Conservation (phyloP, 139 green algal species). For the Chlamydomonas asymmetrica region DNA sequence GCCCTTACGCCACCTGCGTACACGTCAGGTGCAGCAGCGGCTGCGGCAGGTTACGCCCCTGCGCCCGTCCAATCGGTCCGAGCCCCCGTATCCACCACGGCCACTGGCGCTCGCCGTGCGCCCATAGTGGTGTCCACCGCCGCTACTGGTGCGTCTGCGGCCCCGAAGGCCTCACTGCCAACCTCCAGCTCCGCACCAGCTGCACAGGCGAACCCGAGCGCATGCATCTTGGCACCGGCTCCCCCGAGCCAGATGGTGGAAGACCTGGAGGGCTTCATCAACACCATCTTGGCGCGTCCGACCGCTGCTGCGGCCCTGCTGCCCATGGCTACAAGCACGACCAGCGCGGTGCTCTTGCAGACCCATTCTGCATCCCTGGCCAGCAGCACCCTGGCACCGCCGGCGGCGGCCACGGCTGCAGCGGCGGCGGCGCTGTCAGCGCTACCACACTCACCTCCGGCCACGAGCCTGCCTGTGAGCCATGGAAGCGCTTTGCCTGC, state of each 20-base stretch:
- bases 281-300: constrained; percentile 19
- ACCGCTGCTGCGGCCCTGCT: no score
- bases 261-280: constrained; percentile 30
- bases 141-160: neutral
- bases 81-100: neutral
- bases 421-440: no score
- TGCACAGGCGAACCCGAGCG: neutral
- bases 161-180: neutral
- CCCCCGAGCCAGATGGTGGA: constrained; percentile 16
- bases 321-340: no score
- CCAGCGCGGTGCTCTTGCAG: no score
- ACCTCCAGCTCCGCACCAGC: neutral
- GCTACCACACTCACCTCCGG: no score
- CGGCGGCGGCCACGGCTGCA: neutral
- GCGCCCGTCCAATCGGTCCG: neutral
- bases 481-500: neutral
- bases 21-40: neutral
- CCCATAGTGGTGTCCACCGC: neutral
- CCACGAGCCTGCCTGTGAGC: no score
- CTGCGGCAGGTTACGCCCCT: neutral
- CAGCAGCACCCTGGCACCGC: neutral
- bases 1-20: no score
- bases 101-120: neutral
- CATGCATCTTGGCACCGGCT: no score
- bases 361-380: no score